phyloP scores from a whole-genome alignment of 257 asterid species.

The Coffea eugenioides region DNA sequence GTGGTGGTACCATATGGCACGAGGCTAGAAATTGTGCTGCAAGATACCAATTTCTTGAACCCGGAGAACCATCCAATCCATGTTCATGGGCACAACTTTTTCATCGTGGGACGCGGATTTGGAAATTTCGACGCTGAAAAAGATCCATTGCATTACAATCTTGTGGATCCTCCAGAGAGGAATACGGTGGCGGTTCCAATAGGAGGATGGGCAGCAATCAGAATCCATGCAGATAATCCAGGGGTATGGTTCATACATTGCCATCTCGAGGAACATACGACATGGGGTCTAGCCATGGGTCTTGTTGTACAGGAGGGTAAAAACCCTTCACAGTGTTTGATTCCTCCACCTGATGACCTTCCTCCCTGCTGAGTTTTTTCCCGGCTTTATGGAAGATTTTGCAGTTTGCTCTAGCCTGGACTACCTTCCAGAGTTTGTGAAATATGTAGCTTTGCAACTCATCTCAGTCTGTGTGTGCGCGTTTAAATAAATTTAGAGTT shows the following conservation, averaged over 20 bases:
- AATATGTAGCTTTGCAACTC: background rate
- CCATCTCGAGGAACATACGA: conserved; percentile 74
- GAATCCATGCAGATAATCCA: conserved; percentile 64
- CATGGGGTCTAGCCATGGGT: conserved; percentile 87
- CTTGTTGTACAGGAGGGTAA: conserved; percentile 54
- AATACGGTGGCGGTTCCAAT: conserved; percentile 84
- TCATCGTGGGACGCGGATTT: conserved; percentile 68
- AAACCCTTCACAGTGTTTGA: conserved; percentile 39
- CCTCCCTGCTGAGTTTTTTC: conserved; percentile 50
- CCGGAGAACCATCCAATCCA: conserved; percentile 82
- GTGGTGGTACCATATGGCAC: conserved; percentile 51
- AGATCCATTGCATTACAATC: conserved; percentile 49
- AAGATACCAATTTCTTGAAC: conserved; percentile 58
- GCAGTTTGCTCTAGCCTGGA: background rate
- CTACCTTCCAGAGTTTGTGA: background rate
- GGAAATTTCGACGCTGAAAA: conserved; percentile 51
- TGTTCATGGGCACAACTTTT: conserved; percentile 76
- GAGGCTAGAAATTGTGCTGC: conserved; percentile 62
- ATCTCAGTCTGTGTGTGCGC: background rate
- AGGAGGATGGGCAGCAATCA: conserved; percentile 86
- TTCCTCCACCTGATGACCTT: conserved; percentile 74
- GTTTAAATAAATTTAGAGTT: no score
- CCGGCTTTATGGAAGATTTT: background rate
- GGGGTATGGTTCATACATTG: conserved; percentile 90
- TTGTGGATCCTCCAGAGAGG: conserved; percentile 78